Evolutionary conservation across 768 basidiomycete species (phyloP).

Genomic region (Suillus alpinus): DNA sequence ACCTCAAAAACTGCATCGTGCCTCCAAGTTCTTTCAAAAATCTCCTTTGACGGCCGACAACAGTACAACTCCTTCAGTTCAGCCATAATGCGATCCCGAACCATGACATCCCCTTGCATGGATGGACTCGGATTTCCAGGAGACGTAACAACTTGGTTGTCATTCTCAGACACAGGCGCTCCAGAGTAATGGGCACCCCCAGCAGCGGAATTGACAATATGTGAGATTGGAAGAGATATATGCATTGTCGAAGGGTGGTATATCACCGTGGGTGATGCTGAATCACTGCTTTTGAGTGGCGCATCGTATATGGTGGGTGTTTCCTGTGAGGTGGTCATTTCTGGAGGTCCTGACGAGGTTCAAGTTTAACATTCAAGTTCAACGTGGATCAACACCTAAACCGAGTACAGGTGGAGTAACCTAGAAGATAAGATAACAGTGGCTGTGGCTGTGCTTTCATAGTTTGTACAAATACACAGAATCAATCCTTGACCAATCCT

Average conservation of each 20-base stretch:
- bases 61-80: constrained; percentile 60
- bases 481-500: not conserved
- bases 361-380: not conserved
- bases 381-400: not conserved
- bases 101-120: constrained; percentile 35
- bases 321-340: constrained; percentile 3
- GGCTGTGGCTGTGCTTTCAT: not conserved
- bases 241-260: constrained; percentile 45
- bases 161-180: constrained; percentile 29
- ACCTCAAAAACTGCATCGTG: constrained; percentile 56
- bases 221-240: constrained; percentile 44
- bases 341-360: not conserved
- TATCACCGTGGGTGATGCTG: constrained; percentile 37
- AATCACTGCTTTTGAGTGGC: not conserved
- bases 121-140: not conserved
- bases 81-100: constrained; percentile 49
- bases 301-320: not conserved
- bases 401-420: not conserved
- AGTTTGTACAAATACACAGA: not conserved
- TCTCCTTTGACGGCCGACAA: constrained; percentile 48
- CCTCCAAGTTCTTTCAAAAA: constrained; percentile 52
- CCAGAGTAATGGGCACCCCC: constrained; percentile 66
- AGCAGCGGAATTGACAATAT: constrained; percentile 55
- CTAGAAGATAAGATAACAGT: not conserved
- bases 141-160: constrained; percentile 6